Percentiles rank a stretch among this genome's conserved stretches.
Conservation (phyloP, 495 filamentous ascomycete species). For the Astrothelium macrocarpum region DNA sequence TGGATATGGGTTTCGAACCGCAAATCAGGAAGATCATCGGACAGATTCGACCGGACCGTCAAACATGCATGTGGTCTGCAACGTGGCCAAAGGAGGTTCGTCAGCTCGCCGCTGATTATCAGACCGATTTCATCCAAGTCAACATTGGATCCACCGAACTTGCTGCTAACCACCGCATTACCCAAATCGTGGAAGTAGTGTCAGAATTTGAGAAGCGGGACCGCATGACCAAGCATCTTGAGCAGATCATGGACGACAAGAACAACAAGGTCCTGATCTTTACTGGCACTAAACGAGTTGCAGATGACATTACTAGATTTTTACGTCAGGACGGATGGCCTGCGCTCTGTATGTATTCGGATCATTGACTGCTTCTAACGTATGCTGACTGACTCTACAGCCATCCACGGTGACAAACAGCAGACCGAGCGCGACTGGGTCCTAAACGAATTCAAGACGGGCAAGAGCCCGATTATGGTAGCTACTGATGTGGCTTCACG, state of each 20-base stretch:
- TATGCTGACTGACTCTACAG: constrained; percentile 46
- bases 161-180: constrained; percentile 96
- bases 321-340: constrained; percentile 98
- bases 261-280: constrained; percentile 91
- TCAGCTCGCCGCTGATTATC: constrained; percentile 87
- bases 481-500: constrained; percentile 97
- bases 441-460: constrained; percentile 97
- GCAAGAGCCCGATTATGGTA: constrained; percentile 91
- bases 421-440: constrained; percentile 99
- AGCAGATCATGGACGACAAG: constrained; percentile 95
- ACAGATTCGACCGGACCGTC: constrained; percentile 96
- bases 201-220: constrained; percentile 97
- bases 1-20: constrained; percentile 87
- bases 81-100: constrained; percentile 99
- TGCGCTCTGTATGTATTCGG: constrained; percentile 68
- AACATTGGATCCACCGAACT: constrained; percentile 97
- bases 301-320: constrained; percentile 97
- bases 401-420: constrained; percentile 98
- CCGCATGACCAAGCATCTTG: constrained; percentile 91
- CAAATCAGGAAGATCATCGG: constrained; percentile 90
- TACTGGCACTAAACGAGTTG: constrained; percentile 96
- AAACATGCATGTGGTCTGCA: constrained; percentile 99
- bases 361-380: background rate
- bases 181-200: constrained; percentile 91
- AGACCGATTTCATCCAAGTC: constrained; percentile 95